These are phyloP conservation scores for Paratinospora sagittata DNA, from an alignment of 164 flowering plant species.

Conservation along the genomic window DNA sequence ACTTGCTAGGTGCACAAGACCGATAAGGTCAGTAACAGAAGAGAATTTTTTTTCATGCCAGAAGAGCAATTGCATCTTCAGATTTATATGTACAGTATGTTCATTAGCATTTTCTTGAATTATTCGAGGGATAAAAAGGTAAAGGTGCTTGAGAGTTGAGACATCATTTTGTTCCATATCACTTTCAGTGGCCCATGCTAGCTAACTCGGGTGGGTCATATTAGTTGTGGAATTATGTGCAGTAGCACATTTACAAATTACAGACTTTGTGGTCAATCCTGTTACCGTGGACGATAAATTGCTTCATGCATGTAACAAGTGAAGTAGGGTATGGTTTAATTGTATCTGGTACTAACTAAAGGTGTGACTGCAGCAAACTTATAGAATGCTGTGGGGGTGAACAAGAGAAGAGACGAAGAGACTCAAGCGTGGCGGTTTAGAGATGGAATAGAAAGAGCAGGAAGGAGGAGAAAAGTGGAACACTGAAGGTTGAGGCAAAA, in stretches of 20 bases:
- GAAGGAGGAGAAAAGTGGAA: too few species aligned
- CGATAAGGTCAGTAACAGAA: neutral
- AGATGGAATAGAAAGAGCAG: too few species aligned
- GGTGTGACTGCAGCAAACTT: too few species aligned
- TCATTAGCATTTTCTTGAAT: neutral
- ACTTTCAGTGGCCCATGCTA: neutral
- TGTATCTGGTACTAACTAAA: too few species aligned
- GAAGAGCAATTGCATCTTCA: slow-evolving; percentile 2
- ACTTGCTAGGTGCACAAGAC: neutral
- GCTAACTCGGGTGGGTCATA: neutral
- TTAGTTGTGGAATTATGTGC: neutral
- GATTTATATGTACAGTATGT: slow-evolving; percentile 16
- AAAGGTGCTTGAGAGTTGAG: neutral
- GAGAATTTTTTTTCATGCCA: neutral
- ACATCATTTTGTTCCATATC: neutral
- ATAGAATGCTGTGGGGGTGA: too few species aligned
- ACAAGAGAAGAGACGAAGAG: too few species aligned
- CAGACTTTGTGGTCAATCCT: neutral
- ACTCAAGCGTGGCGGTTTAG: too few species aligned
- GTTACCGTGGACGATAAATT: neutral
- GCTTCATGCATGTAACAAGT: too few species aligned
- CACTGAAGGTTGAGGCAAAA: too few species aligned
- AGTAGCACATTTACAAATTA: neutral
- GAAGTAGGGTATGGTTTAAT: too few species aligned
- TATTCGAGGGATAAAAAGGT: neutral